Evolutionary conservation across 352 stramenopile species (phyloP).

Genomic region (Phytophthora hybrid): DNA sequence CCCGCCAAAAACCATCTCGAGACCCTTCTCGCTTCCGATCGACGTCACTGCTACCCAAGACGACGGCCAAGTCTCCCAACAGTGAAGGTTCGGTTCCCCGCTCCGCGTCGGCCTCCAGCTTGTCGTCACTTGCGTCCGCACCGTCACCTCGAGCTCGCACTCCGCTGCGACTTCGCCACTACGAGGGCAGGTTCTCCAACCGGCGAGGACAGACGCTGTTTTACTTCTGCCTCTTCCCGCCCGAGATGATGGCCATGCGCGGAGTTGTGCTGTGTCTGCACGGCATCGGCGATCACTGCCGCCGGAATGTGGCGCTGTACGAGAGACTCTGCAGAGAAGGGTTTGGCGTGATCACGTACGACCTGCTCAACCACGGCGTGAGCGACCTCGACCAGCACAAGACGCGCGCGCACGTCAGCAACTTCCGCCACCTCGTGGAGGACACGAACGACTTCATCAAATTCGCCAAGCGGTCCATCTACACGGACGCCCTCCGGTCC

Average conservation of each 20-base stretch:
- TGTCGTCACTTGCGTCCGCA: constrained; percentile 27
- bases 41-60: constrained; percentile 23
- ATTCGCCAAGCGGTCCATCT: constrained; percentile 47
- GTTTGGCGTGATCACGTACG: constrained; percentile 60
- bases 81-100: constrained; percentile 23
- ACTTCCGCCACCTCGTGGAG: constrained; percentile 56
- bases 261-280: constrained; percentile 58
- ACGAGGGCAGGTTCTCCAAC: constrained; percentile 54
- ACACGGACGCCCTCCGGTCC: constrained; percentile 36
- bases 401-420: constrained; percentile 48
- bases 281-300: constrained; percentile 56
- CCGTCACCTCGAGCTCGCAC: constrained; percentile 15
- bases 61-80: constrained; percentile 2
- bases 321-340: constrained; percentile 52
- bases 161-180: constrained; percentile 44
- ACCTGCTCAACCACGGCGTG: constrained; percentile 57
- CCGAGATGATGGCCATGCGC: constrained; percentile 38
- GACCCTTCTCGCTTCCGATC: constrained; percentile 23
- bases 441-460: constrained; percentile 58
- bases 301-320: constrained; percentile 53
- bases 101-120: constrained; percentile 28
- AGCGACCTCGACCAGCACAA: constrained; percentile 50
- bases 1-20: constrained; percentile 5
- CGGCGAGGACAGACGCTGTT: constrained; percentile 48
- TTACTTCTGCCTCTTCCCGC: constrained; percentile 56